Conservation (phyloP, 2,329 filamentous ascomycete species). For the Penicillium decumbens region DNA sequence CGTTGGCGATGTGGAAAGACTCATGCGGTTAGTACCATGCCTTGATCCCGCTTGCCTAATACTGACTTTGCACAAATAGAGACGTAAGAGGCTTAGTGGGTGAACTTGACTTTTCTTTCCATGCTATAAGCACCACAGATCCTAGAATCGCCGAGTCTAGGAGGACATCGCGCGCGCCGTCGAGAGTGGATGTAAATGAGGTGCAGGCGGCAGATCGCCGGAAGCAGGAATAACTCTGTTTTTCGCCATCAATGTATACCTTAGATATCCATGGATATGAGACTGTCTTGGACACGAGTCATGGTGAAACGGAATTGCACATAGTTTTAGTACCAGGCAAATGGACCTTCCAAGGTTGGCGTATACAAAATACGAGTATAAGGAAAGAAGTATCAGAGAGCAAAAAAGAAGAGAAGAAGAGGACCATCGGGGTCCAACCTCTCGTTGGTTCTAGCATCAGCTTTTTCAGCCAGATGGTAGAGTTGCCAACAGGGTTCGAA, state of each 20-base stretch:
- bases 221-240: conserved; percentile 25
- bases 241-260: neutral
- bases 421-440: too few relatives aligned
- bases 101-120: conserved; percentile 69
- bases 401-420: too few relatives aligned
- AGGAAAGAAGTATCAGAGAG: too few relatives aligned
- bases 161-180: conserved; percentile 20
- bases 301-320: neutral
- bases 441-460: too few relatives aligned
- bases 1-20: conserved; percentile 61
- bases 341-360: too few relatives aligned
- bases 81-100: conserved; percentile 64
- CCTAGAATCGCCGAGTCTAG: conserved; percentile 18
- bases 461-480: too few relatives aligned
- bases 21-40: conserved; percentile 47
- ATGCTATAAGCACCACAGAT: conserved; percentile 45
- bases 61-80: conserved; percentile 24
- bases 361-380: too few relatives aligned
- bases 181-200: conserved; percentile 23
- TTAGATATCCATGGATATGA: neutral
- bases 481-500: too few relatives aligned
- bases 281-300: neutral
- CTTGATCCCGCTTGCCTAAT: neutral
- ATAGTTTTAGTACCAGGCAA: neutral
- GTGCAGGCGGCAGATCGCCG: conserved; percentile 23